Percentiles rank a stretch among this genome's conserved stretches.
Evolutionary conservation across 495 filamentous ascomycete genomes (phyloP).

Genomic region (Astrothelium macrocarpum): DNA sequence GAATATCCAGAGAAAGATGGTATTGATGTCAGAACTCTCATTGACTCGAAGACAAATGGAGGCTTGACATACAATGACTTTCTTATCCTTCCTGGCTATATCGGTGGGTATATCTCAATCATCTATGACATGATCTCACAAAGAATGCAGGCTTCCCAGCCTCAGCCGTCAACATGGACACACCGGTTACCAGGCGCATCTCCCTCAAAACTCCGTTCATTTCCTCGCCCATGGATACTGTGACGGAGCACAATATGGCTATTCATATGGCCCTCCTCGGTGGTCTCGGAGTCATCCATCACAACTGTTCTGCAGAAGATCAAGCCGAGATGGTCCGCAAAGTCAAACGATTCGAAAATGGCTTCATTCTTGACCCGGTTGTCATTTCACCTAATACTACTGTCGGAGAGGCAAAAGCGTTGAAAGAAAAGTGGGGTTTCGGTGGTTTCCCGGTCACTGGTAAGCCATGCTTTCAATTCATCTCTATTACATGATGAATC

Average conservation of each 20-base stretch:
- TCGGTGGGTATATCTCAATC: conserved; percentile 39
- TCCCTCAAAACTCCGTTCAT: conserved; percentile 87
- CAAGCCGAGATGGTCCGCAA: conserved; percentile 99
- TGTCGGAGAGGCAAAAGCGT: conserved; percentile 77
- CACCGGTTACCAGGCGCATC: conserved; percentile 87
- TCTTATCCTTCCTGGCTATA: conserved; percentile 56
- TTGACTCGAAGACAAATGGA: conserved; percentile 79
- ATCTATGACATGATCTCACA: conserved; percentile 8
- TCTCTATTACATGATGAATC: conserved; percentile 57
- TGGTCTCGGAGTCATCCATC: conserved; percentile 94
- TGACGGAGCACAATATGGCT: conserved; percentile 98
- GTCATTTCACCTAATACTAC: conserved; percentile 82
- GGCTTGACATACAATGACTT: conserved; percentile 83
- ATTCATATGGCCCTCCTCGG: conserved; percentile 97
- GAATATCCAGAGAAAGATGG: conserved; percentile 72
- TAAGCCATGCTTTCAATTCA: conserved; percentile 44
- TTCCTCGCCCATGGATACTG: conserved; percentile 98
- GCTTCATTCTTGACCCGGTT: conserved; percentile 94
- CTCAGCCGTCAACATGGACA: conserved; percentile 78
- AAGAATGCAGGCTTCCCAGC: conserved; percentile 65
- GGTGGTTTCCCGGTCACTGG: conserved; percentile 98
- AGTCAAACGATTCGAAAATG: conserved; percentile 98
- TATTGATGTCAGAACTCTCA: conserved; percentile 67
- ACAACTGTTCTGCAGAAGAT: conserved; percentile 91
- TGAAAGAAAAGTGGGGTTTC: conserved; percentile 98